Conservation (phyloP, 1,284 basidiomycete species). For the Melampsora larici-populina region DNA sequence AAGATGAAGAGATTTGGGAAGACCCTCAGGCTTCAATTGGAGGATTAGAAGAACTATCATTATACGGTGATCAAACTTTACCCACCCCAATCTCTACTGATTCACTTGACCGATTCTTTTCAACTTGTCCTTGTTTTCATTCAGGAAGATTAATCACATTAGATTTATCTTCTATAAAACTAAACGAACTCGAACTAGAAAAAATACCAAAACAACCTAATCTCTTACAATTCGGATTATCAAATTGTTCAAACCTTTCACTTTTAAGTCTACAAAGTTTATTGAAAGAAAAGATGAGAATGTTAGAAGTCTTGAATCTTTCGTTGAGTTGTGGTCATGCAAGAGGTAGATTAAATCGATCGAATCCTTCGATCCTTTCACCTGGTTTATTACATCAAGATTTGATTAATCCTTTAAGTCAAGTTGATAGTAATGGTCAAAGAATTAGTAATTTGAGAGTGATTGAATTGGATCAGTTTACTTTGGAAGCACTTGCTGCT, state of each 20-base stretch:
- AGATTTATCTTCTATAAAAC: conserved; percentile 16
- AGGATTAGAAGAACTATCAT: conserved; percentile 25
- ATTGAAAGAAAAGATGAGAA: conserved; percentile 5
- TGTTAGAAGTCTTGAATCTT: conserved; percentile 26
- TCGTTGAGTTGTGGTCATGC: conserved; percentile 18
- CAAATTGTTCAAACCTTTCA: conserved; percentile 1
- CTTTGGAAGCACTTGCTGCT: conserved; percentile 14
- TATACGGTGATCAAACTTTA: conserved; percentile 19
- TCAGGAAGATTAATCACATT: conserved; percentile 25
- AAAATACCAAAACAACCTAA: conserved; percentile 14
- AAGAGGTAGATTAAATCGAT: conserved; percentile 1
- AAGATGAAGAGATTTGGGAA: conserved; percentile 14
- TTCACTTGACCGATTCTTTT: conserved; percentile 4
- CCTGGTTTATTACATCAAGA: conserved; percentile 11
- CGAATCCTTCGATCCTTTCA: background rate
- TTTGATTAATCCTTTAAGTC: conserved; percentile 17
- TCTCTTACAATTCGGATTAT: conserved; percentile 20
- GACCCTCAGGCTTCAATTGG: conserved; percentile 19
- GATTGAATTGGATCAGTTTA: conserved; percentile 24
- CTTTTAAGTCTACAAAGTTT: background rate
- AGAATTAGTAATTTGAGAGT: conserved; percentile 17
- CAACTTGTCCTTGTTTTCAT: conserved; percentile 3
- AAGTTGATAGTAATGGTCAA: background rate
- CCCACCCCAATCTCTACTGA: conserved; percentile 17
- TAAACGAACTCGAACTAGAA: conserved; percentile 7